Base-by-base conservation (phyloP, 2,329 filamentous ascomycete genomes). In the Scorias spongiosa region DNA sequence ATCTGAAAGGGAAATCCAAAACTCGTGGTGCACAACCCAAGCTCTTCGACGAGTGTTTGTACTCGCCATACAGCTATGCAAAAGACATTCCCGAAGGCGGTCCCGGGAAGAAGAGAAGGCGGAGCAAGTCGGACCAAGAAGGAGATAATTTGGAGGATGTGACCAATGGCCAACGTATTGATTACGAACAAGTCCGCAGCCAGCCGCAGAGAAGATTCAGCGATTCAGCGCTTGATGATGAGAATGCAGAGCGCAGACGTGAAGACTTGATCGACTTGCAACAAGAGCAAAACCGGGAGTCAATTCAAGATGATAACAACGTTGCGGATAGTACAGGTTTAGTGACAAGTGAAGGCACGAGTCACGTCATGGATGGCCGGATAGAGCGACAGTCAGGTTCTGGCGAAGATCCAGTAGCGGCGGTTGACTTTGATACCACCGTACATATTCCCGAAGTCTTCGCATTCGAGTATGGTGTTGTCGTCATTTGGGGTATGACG, bases 401-500 rank as follows among this genome's bases (percentile, higher is more conserved):
- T 10, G 36, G 32, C 14, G 36, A 41, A 10, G 48, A 52, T 4
- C 47, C 51, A 43, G 52, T 60, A 29, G 53, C 63, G 29, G 73
- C 74, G 12, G 71, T 76, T 5, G 84, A 93, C 59, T 84, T 95
- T 49, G 87, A 95, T 58, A 93, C 76, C 2, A 75, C 81, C 40
- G 81, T 96, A 2, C 86, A 95, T 63, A 93, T 84, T 1, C 88
- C 91, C 0, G 91, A 98, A 62, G 75, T 95, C 2, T 98, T 98
- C 60, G 71, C 98, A 10, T 98, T 96, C 57, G 85, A 95, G 59
- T 98, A 98, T 58, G 91, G 91, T 46, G 93, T 94, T 2, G 85
- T 95, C 5, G 91, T 98, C 11, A 87, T 96, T 60, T 98, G 91
- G 91, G 91, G 91, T 53, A 96, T 98, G 91, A 81, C 84, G 0